phyloP scores from a whole-genome alignment of 257 asterid species.

The Solanum appendiculatum region DNA sequence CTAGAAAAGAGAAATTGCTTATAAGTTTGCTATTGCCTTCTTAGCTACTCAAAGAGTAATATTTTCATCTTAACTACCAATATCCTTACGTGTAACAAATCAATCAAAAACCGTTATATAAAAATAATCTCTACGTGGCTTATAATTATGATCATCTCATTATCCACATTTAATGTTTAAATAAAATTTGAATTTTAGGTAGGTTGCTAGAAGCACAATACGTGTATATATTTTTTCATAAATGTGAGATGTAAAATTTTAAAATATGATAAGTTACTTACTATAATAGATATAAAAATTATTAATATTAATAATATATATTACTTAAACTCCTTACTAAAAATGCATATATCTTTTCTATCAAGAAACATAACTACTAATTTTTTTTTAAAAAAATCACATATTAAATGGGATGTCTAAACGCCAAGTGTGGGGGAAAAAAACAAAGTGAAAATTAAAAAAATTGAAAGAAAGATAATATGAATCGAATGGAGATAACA shows the following conservation, averaged over 20 bases:
- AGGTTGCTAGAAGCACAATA: neutral
- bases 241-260: neutral
- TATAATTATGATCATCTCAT: neutral
- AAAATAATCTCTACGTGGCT: neutral
- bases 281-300: neutral
- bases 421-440: too few relatives aligned
- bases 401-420: too few relatives aligned
- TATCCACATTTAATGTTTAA: neutral
- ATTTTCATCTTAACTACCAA: neutral
- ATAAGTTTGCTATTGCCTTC: neutral
- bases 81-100: neutral
- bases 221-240: neutral
- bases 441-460: too few relatives aligned
- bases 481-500: too few relatives aligned
- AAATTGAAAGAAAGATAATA: too few relatives aligned
- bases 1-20: neutral
- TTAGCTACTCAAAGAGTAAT: neutral
- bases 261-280: neutral
- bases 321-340: too few relatives aligned
- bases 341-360: too few relatives aligned
- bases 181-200: neutral
- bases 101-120: neutral
- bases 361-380: too few relatives aligned
- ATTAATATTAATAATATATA: too few relatives aligned
- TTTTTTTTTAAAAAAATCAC: too few relatives aligned